phyloP scores from a whole-genome alignment of 352 stramenopile genomes.

The Blastocystis sp. region DNA sequence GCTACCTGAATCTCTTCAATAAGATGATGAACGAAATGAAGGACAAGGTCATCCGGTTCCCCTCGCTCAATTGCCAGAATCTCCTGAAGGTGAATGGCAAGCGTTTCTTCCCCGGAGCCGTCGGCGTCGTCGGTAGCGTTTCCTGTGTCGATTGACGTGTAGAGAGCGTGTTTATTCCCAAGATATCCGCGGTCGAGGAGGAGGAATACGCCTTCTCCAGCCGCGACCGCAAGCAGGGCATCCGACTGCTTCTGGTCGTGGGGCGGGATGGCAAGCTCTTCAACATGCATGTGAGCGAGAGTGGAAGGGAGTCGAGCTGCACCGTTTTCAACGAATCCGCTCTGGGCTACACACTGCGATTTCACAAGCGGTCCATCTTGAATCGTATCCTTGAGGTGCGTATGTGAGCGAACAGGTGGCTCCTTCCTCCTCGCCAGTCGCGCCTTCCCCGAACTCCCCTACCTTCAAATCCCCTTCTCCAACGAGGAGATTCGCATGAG shows the following conservation, averaged over 20 bases:
- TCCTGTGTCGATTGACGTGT: neutral
- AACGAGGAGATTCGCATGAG: neutral
- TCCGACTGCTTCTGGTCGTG: constrained; percentile 6
- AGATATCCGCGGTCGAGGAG: neutral
- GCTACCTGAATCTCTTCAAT: constrained; percentile 35
- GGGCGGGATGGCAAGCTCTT: constrained; percentile 25
- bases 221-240: neutral
- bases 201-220: neutral
- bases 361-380: constrained; percentile 25
- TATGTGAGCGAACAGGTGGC: neutral
- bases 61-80: constrained; percentile 10
- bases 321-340: constrained; percentile 40
- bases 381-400: neutral
- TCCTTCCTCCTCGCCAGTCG: constrained; percentile 34
- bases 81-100: constrained; percentile 23
- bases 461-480: constrained; percentile 49
- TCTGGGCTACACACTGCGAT: constrained; percentile 31
- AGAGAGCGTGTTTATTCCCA: constrained; percentile 37
- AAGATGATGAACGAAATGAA: constrained; percentile 52
- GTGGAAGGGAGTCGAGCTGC: neutral
- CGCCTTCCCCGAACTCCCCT: constrained; percentile 23
- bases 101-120: constrained; percentile 38
- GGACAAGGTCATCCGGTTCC: constrained; percentile 41
- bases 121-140: constrained; percentile 31
- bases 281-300: constrained; percentile 45